phyloP scores from a whole-genome alignment of 2,329 filamentous ascomycete species.

The Trichoderma guizhouense region DNA sequence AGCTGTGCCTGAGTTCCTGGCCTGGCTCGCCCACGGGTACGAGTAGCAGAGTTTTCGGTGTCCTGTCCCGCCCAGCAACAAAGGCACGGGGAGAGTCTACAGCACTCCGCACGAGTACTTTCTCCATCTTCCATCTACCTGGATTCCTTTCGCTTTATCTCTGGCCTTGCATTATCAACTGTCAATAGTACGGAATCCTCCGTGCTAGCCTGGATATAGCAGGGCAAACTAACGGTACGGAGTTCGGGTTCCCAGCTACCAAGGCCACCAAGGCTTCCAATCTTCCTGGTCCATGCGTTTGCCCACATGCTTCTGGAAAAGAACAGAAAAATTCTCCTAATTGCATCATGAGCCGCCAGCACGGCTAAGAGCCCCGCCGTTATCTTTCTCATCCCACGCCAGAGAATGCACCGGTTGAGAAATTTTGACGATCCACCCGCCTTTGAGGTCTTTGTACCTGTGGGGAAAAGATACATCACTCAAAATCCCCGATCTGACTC shows the following conservation, averaged over 20 bases:
- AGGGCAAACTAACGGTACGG: background rate
- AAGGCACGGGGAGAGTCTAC: background rate
- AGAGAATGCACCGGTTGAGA: slow-evolving; percentile 10
- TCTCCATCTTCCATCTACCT: background rate
- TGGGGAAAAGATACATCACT: slow-evolving; percentile 17
- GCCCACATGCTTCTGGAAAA: slow-evolving; percentile 18
- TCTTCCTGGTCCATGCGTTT: slow-evolving; percentile 11
- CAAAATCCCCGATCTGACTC: slow-evolving; percentile 16
- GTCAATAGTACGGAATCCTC: background rate
- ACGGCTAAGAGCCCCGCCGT: slow-evolving; percentile 1
- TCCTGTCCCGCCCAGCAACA: background rate
- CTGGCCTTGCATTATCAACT: background rate
- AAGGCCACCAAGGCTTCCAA: background rate
- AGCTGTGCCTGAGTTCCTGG: background rate
- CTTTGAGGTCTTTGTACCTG: slow-evolving; percentile 7
- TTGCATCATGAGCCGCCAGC: slow-evolving; percentile 14
- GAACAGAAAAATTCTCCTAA: slow-evolving; percentile 15
- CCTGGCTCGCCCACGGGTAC: background rate
- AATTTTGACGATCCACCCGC: slow-evolving; percentile 13
- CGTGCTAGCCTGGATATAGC: background rate
- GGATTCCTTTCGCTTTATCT: background rate
- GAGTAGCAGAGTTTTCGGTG: background rate
- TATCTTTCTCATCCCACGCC: slow-evolving; percentile 9
- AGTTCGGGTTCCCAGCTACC: background rate
- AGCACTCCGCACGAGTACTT: background rate